Percentiles rank a stretch among this genome's conserved stretches.
Conservation (phyloP, 257 asterid genomes). For the Catharanthus roseus region DNA sequence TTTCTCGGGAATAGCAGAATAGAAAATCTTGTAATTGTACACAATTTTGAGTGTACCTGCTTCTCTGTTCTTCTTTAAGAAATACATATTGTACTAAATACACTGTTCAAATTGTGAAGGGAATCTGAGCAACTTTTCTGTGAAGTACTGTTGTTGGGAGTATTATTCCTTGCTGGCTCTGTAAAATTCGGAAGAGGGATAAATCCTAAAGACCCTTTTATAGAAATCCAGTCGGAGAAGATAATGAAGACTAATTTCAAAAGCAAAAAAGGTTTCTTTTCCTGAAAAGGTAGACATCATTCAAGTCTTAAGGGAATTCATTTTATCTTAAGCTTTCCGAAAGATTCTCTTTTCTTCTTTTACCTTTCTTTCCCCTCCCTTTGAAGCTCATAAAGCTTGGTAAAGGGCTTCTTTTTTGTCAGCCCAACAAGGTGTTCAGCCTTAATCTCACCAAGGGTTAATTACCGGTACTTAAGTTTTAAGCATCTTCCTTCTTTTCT, state of each 20-base stretch:
- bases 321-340: background rate
- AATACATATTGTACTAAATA: background rate
- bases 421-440: background rate
- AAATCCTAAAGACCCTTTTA: constrained; percentile 3
- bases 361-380: background rate
- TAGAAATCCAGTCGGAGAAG: constrained; percentile 15
- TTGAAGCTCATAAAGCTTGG: background rate
- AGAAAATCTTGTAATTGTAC: background rate
- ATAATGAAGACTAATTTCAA: constrained; percentile 7
- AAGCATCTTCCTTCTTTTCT: background rate
- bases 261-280: constrained; percentile 11
- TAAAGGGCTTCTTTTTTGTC: constrained; percentile 2
- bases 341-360: background rate
- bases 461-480: background rate
- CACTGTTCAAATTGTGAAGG: constrained; percentile 1
- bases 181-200: constrained; percentile 6
- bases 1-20: background rate
- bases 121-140: background rate
- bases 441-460: background rate
- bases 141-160: background rate
- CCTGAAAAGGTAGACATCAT: constrained; percentile 20
- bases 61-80: background rate
- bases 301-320: constrained; percentile 4
- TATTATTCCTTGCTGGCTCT: background rate
- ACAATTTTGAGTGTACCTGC: too few species aligned